These are phyloP conservation scores for Entomophthora muscae DNA, from an alignment of 371 early-diverging fungal species.

Conservation along the genomic window DNA sequence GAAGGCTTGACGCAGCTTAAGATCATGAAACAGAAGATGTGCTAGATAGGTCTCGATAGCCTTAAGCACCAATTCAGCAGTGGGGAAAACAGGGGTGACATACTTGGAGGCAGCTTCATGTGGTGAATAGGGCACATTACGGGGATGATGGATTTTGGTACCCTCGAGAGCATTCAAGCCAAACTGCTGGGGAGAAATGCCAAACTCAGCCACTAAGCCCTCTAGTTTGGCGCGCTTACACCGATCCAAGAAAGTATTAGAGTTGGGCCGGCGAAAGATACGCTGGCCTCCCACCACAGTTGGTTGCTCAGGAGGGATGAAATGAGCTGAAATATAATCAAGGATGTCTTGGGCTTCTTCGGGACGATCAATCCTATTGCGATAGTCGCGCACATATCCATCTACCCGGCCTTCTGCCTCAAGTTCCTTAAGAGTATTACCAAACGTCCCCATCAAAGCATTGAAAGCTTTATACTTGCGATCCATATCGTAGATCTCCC, in stretches of 20 bases:
- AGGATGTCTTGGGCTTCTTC: conserved; percentile 61
- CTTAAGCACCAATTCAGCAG: conserved; percentile 34
- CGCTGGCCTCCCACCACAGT: conserved; percentile 26
- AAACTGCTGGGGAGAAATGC: conserved; percentile 40
- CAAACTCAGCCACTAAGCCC: conserved; percentile 32
- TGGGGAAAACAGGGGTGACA: conserved; percentile 27
- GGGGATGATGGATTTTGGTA: conserved; percentile 32
- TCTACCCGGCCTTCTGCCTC: conserved; percentile 13
- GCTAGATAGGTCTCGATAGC: conserved; percentile 23
- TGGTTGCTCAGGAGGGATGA: conserved; percentile 15
- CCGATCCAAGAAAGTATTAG: conserved; percentile 31
- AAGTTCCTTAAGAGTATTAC: not conserved
- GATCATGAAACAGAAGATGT: conserved; percentile 62
- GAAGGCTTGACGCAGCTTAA: conserved; percentile 60
- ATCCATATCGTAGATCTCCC: conserved; percentile 78
- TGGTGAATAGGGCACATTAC: conserved; percentile 28
- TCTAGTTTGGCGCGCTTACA: conserved; percentile 26
- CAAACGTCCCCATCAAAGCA: not conserved
- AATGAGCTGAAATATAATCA: conserved; percentile 49
- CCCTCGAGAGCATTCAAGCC: conserved; percentile 40
- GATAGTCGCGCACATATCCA: conserved; percentile 23
- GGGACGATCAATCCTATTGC: conserved; percentile 27
- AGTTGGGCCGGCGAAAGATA: conserved; percentile 21
- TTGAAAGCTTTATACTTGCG: conserved; percentile 50
- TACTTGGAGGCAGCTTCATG: conserved; percentile 39